phyloP scores from a whole-genome alignment of 306 rosid genomes.

The Leucaena leucocephala region DNA sequence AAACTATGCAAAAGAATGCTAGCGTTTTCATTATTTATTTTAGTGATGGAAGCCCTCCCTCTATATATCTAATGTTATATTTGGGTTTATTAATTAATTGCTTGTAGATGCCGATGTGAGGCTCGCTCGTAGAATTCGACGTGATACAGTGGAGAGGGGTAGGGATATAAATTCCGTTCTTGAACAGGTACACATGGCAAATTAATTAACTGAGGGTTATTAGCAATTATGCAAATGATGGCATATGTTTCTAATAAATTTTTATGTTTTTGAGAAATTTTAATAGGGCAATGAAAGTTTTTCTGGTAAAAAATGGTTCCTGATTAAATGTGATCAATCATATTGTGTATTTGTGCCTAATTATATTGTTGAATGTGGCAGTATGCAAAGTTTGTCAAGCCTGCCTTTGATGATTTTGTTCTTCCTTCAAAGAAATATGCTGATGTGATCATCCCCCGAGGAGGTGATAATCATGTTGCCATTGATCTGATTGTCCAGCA shows the following conservation, averaged over 20 bases:
- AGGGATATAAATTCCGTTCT: slow-evolving; percentile 94
- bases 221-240: slow-evolving; percentile 9
- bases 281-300: not conserved
- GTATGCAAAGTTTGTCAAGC: slow-evolving; percentile 99
- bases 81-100: slow-evolving; percentile 34
- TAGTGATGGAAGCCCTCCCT: slow-evolving; percentile 20
- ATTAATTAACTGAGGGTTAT: slow-evolving; percentile 11
- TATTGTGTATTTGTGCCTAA: slow-evolving; percentile 30
- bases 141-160: slow-evolving; percentile 97
- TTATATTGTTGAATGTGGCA: slow-evolving; percentile 48
- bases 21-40: not conserved
- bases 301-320: not conserved
- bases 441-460: slow-evolving; percentile 96
- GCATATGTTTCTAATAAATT: slow-evolving; percentile 13
- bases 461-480: slow-evolving; percentile 98
- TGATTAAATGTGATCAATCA: slow-evolving; percentile 19
- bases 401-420: slow-evolving; percentile 98
- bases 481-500: slow-evolving; percentile 98
- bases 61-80: slow-evolving; percentile 28
- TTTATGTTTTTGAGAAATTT: slow-evolving; percentile 14
- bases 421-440: slow-evolving; percentile 98
- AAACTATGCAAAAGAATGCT: slow-evolving; percentile 17
- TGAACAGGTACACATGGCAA: slow-evolving; percentile 64
- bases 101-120: slow-evolving; percentile 95
- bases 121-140: slow-evolving; percentile 98